Evolutionary conservation across 176 grass and related monocot species (phyloP).

Genomic region (Juncus effusus): DNA sequence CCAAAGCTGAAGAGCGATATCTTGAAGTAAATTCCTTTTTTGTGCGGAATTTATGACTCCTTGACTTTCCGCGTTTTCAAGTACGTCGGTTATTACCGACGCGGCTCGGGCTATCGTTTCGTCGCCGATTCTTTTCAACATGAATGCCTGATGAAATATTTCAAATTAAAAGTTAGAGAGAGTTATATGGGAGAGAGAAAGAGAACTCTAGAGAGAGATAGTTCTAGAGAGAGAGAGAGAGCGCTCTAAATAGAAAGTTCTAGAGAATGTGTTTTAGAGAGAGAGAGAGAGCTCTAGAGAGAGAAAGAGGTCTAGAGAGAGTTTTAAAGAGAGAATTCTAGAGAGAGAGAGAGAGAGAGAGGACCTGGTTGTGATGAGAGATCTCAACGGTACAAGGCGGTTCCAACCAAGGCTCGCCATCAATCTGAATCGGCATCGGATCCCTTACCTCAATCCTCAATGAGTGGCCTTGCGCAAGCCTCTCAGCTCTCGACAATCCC

Average conservation of each 20-base stretch:
- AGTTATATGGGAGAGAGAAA: neutral
- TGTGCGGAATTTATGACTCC: slow-evolving; percentile 53
- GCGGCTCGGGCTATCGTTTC: slow-evolving; percentile 60
- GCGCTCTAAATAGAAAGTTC: neutral
- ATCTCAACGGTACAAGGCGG: slow-evolving; percentile 66
- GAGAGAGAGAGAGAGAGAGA: neutral
- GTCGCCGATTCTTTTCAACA: slow-evolving; percentile 77
- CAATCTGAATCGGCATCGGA: slow-evolving; percentile 79
- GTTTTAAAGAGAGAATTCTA: no score
- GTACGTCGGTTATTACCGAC: slow-evolving; percentile 66
- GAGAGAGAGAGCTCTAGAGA: neutral
- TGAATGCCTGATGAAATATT: slow-evolving; percentile 58
- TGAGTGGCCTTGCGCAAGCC: slow-evolving; percentile 67
- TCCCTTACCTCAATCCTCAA: slow-evolving; percentile 58
- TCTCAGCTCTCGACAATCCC: slow-evolving; percentile 68
- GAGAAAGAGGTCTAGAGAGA: no score
- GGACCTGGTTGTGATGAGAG: slow-evolving; percentile 76
- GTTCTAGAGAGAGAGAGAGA: neutral
- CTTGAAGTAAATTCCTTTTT: slow-evolving; percentile 71
- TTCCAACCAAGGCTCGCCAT: slow-evolving; percentile 85
- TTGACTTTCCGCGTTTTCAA: slow-evolving; percentile 70
- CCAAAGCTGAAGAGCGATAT: slow-evolving; percentile 74
- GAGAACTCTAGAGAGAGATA: neutral
- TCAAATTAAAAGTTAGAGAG: neutral
- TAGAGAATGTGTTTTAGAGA: neutral